These are phyloP conservation scores for Benincasa hispida DNA, from an alignment of 306 rosid species.

Conservation along the genomic window DNA sequence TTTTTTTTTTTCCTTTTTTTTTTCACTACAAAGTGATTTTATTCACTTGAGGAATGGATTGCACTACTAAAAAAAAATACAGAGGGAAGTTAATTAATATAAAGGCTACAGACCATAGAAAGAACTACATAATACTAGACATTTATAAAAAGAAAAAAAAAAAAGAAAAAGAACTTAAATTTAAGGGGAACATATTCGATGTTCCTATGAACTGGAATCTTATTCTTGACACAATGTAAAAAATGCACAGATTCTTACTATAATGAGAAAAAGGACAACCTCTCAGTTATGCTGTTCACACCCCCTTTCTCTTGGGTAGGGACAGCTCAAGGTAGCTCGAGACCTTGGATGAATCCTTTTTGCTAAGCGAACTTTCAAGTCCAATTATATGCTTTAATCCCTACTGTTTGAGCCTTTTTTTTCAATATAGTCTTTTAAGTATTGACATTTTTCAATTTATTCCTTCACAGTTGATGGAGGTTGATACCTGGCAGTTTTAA, in stretches of 20 bases:
- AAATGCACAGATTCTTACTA: background rate
- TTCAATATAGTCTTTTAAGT: background rate
- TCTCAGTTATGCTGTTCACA: background rate
- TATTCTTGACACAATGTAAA: background rate
- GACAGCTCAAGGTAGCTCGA: background rate
- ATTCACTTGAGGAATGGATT: background rate
- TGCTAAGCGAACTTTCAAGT: background rate
- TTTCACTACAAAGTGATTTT: background rate
- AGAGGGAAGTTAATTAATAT: background rate
- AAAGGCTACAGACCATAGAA: background rate
- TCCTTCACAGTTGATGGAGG: background rate
- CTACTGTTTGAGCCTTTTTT: background rate
- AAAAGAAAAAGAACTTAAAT: background rate
- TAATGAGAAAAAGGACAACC: background rate
- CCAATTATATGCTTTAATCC: background rate
- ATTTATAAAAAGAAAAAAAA: background rate
- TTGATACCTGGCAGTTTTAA: background rate
- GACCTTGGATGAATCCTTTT: background rate
- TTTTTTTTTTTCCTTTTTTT: too few relatives aligned
- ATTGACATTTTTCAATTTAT: background rate
- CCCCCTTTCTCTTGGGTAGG: background rate
- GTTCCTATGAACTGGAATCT: background rate
- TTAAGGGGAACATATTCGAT: background rate
- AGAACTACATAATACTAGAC: background rate
- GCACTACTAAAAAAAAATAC: background rate